Conservation (phyloP, 2,329 filamentous ascomycete genomes). For the Fusarium circinatum region DNA sequence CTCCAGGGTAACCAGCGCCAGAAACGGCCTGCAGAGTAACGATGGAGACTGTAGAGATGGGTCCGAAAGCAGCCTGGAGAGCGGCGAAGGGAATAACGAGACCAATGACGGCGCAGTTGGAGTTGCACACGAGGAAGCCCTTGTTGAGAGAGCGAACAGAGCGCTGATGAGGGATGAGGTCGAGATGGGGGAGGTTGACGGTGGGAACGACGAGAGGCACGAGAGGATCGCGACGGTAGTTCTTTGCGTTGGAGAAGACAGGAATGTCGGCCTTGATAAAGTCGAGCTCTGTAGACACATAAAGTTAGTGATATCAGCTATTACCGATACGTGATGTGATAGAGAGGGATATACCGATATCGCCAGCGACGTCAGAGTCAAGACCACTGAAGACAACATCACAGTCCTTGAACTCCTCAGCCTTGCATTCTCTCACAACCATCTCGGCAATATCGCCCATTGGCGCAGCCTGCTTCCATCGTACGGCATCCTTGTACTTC, state of each 20-base stretch:
- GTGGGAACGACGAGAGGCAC: slow-evolving; percentile 95
- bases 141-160: slow-evolving; percentile 76
- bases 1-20: slow-evolving; percentile 89
- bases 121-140: slow-evolving; percentile 97
- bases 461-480: slow-evolving; percentile 90
- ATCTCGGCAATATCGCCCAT: slow-evolving; percentile 85
- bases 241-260: slow-evolving; percentile 98
- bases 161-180: slow-evolving; percentile 89
- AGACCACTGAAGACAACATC: slow-evolving; percentile 94
- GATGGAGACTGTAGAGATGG: slow-evolving; percentile 78
- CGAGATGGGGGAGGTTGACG: slow-evolving; percentile 89
- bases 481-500: slow-evolving; percentile 92
- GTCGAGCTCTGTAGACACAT: slow-evolving; percentile 74
- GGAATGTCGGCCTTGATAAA: slow-evolving; percentile 89
- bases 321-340: not conserved
- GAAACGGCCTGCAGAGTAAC: slow-evolving; percentile 96
- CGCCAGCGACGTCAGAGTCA: slow-evolving; percentile 91
- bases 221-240: slow-evolving; percentile 89
- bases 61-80: slow-evolving; percentile 85
- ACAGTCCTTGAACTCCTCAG: slow-evolving; percentile 86
- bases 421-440: slow-evolving; percentile 85
- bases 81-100: slow-evolving; percentile 95
- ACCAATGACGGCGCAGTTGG: slow-evolving; percentile 97
- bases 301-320: slow-evolving; percentile 4
- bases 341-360: slow-evolving; percentile 74